Evolutionary conservation across 805 yeast species (phyloP).

Genomic region (Kazachstania martiniae): DNA sequence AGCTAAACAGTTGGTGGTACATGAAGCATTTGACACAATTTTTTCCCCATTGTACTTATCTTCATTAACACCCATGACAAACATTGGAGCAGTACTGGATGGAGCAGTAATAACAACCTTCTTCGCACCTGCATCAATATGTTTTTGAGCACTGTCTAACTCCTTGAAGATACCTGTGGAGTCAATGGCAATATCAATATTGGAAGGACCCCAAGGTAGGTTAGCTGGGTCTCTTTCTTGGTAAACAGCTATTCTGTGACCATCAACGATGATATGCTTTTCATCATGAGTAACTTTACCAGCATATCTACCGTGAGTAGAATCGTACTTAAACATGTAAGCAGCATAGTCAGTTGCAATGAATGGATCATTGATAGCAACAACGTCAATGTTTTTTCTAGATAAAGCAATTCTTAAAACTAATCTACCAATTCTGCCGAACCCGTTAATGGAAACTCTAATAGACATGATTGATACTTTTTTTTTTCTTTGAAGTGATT

Average conservation of each 20-base stretch:
- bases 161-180: conserved; percentile 67
- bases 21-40: conserved; percentile 60
- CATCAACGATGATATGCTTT: conserved; percentile 43
- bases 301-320: conserved; percentile 55
- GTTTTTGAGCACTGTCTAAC: conserved; percentile 55
- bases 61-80: conserved; percentile 61
- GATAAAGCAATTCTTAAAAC: conserved; percentile 51
- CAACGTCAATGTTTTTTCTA: conserved; percentile 45
- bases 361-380: conserved; percentile 63
- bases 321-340: conserved; percentile 67
- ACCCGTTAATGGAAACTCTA: conserved; percentile 59
- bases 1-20: conserved; percentile 68
- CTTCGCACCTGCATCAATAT: conserved; percentile 66
- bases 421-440: conserved; percentile 65
- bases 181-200: conserved; percentile 56
- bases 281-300: conserved; percentile 50
- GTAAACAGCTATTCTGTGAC: conserved; percentile 39
- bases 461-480: no score
- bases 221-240: conserved; percentile 58
- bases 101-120: conserved; percentile 66
- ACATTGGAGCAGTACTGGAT: conserved; percentile 64
- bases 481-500: no score
- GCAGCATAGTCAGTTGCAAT: conserved; percentile 60
- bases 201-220: conserved; percentile 57
- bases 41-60: conserved; percentile 46